Base-by-base conservation (phyloP, 2,329 filamentous ascomycete genomes). In the Chaetomiaceae sp. region DNA sequence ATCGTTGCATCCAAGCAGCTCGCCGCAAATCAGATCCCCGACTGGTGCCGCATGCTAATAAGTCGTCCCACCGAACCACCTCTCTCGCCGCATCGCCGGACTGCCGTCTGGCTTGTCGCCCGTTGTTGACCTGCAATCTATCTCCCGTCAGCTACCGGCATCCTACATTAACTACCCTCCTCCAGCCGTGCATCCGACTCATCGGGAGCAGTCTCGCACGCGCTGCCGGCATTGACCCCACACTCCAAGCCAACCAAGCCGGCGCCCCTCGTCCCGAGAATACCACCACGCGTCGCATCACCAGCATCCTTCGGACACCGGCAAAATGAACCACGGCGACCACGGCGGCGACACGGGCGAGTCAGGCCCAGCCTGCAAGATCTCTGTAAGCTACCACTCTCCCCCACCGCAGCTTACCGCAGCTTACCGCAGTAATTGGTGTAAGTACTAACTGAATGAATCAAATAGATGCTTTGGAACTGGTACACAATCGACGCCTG, bases 391-490 rank as follows among this genome's bases (percentile, higher is more conserved):
- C 21, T 21, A 10, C 25, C n/a, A 18, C 25, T n/a, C 11, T 8
- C 36, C 16, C 25, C 3, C 30, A 32, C n/a, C n/a, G n/a, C n/a
- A n/a, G n/a, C n/a, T n/a, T n/a, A n/a, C n/a, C n/a, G n/a, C n/a
- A n/a, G n/a, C n/a, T n/a, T n/a, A n/a, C n/a, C n/a, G n/a, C n/a
- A 21, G 20, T 30, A 1, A 13, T 42, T 23, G 41, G n/a, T n/a
- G n/a, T n/a, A n/a, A 52, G 32, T 16, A 18, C 21, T 29, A 16
- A n/a, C 38, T n/a, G n/a, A 37, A 7, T 7, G 16, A 7, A 10
- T 16, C 14, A 18, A 5, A 32, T 51, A 74, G 72, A 75, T 75
- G 72, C 59, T 73, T 16, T 73, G 71, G 70, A 74, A 74, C 59
- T 74, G 71, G 69, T 66, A 72, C 56, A 73, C 69, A 0, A 65